Evolutionary conservation across 2,329 filamentous ascomycete genomes (phyloP).

Genomic region (Diaporthe vaccinii): DNA sequence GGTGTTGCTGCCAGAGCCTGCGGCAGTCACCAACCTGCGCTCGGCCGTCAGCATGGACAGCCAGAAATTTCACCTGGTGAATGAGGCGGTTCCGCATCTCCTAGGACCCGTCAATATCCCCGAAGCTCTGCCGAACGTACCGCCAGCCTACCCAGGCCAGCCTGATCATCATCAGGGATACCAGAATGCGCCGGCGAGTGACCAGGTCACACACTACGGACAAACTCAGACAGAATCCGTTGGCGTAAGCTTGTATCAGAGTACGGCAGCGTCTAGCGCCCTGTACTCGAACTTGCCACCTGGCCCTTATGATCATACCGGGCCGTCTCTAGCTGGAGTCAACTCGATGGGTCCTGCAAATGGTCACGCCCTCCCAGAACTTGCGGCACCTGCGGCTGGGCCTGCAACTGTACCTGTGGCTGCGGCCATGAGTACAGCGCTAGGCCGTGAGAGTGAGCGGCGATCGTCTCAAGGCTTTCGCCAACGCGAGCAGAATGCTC

Average conservation of each 20-base stretch:
- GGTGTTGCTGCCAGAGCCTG: conserved; percentile 57
- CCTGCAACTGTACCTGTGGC: not conserved
- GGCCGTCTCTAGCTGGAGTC: not conserved
- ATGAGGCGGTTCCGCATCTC: conserved; percentile 55
- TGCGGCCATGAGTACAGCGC: conserved; percentile 8
- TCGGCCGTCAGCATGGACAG: conserved; percentile 49
- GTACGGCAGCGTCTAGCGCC: not conserved
- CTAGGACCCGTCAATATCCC: conserved; percentile 44
- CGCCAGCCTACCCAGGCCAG: conserved; percentile 34
- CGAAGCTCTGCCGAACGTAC: conserved; percentile 9
- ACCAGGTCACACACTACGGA: conserved; percentile 25
- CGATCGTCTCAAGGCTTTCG: conserved; percentile 41
- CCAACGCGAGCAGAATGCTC: conserved; percentile 36
- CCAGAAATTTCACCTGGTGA: conserved; percentile 52
- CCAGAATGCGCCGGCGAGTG: conserved; percentile 27
- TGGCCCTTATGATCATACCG: conserved; percentile 17
- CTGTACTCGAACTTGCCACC: conserved; percentile 2
- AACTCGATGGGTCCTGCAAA: not conserved
- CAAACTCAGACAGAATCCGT: conserved; percentile 16
- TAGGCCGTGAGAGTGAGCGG: conserved; percentile 38
- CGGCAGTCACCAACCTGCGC: conserved; percentile 48
- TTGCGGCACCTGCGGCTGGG: not conserved
- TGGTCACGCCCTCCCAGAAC: conserved; percentile 2
- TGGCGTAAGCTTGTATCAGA: conserved; percentile 9
- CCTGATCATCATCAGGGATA: conserved; percentile 27